phyloP scores from a whole-genome alignment of 768 basidiomycete species.

The Boletus coccyginus region DNA sequence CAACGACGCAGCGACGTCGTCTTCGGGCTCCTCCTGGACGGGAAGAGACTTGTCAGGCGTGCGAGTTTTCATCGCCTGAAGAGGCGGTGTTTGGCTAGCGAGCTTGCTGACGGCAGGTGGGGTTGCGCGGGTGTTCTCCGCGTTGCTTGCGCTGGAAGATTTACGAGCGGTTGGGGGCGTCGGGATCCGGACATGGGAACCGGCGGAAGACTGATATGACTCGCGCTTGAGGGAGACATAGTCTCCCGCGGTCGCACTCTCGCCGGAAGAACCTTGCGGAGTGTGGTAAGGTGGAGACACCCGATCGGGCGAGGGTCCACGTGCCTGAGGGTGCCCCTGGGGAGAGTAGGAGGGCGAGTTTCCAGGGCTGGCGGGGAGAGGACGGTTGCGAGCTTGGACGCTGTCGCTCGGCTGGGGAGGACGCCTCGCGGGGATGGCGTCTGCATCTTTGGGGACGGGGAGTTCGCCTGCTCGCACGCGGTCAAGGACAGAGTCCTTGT shows the following conservation, averaged over 20 bases:
- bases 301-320: conserved; percentile 53
- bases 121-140: conserved; percentile 27
- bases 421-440: conserved; percentile 28
- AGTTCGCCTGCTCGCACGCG: conserved; percentile 51
- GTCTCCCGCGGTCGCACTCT: conserved; percentile 36
- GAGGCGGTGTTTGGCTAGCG: conserved; percentile 53
- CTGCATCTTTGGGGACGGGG: conserved; percentile 53
- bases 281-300: conserved; percentile 48
- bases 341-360: conserved; percentile 41
- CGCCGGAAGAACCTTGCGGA: conserved; percentile 46
- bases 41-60: conserved; percentile 73
- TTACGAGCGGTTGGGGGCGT: conserved; percentile 31
- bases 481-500: conserved; percentile 52
- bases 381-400: conserved; percentile 21
- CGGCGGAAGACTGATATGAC: conserved; percentile 33
- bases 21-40: conserved; percentile 74
- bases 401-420: conserved; percentile 31
- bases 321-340: conserved; percentile 38
- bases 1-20: conserved; percentile 43
- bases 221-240: conserved; percentile 50
- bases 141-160: conserved; percentile 15
- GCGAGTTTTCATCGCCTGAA: conserved; percentile 50
- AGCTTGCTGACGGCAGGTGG: conserved; percentile 38
- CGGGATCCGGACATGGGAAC: conserved; percentile 20
- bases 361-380: conserved; percentile 36